Evolutionary conservation across 129 eudicot genomes (phyloP).

Genomic region (Pseudognaphalium luteoalbum): DNA sequence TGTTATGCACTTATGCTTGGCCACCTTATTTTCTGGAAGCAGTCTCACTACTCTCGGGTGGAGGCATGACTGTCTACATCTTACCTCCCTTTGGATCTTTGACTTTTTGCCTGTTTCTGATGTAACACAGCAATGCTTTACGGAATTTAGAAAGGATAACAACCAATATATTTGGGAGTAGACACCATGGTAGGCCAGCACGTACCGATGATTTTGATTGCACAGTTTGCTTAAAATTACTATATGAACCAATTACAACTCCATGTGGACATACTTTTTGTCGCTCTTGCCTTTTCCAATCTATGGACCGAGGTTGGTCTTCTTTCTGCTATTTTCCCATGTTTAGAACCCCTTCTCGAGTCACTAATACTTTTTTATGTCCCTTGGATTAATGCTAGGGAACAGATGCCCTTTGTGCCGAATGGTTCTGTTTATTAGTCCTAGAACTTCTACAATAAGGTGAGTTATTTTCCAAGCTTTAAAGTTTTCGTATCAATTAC

Average conservation of each 20-base stretch:
- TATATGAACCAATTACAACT: slow-evolving; percentile 92
- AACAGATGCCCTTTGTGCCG: slow-evolving; percentile 96
- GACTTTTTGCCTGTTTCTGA: slow-evolving; percentile 12
- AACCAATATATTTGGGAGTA: slow-evolving; percentile 41
- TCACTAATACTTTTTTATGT: slow-evolving; percentile 16
- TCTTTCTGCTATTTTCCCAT: slow-evolving; percentile 1
- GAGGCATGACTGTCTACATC: no score
- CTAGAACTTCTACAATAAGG: slow-evolving; percentile 91
- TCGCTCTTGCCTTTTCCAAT: slow-evolving; percentile 90
- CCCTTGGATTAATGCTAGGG: slow-evolving; percentile 50
- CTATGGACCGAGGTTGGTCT: slow-evolving; percentile 84
- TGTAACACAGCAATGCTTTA: slow-evolving; percentile 60
- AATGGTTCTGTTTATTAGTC: slow-evolving; percentile 81
- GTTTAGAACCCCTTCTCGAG: background rate
- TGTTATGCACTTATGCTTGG: background rate
- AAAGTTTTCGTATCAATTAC: background rate
- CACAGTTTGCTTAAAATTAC: slow-evolving; percentile 81
- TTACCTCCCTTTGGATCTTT: no score
- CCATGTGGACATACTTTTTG: slow-evolving; percentile 98
- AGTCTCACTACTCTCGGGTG: no score
- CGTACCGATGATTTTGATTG: slow-evolving; percentile 91
- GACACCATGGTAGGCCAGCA: slow-evolving; percentile 51
- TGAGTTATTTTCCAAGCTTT: slow-evolving; percentile 30
- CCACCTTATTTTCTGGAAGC: background rate
- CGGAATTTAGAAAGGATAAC: slow-evolving; percentile 52